Conservation (phyloP, 2,329 filamentous ascomycete species). For the Botryotinia globosa region DNA sequence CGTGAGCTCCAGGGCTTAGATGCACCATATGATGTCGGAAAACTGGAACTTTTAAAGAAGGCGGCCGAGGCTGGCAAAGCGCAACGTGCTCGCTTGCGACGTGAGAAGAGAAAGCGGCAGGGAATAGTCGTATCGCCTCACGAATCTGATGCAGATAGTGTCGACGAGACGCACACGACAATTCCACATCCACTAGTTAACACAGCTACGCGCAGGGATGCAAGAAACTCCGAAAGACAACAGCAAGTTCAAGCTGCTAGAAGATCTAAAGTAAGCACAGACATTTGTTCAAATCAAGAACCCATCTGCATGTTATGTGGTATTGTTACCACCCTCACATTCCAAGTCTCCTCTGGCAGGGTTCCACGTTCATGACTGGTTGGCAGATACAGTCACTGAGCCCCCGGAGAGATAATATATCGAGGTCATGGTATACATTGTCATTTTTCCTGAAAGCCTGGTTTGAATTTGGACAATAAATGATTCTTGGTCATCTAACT, state of each 20-base stretch:
- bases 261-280: conserved; percentile 4
- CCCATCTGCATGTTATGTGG: not conserved
- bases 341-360: not conserved
- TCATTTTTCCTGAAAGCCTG: not conserved
- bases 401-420: not conserved
- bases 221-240: not conserved
- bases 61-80: conserved; percentile 24
- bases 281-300: not conserved
- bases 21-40: conserved; percentile 28
- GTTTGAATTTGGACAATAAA: not conserved
- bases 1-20: conserved; percentile 26
- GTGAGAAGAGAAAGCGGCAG: conserved; percentile 27
- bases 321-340: not conserved
- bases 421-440: not conserved
- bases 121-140: conserved; percentile 16
- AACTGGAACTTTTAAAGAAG: conserved; percentile 23
- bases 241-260: not conserved
- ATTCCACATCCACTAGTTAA: not conserved
- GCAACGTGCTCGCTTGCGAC: conserved; percentile 26
- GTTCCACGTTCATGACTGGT: not conserved
- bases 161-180: conserved; percentile 23
- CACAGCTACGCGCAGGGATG: not conserved
- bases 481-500: not conserved
- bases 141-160: conserved; percentile 26
- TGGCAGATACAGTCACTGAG: not conserved